Conservation (phyloP, 495 filamentous ascomycete species). For the Aspergillus affinis region DNA sequence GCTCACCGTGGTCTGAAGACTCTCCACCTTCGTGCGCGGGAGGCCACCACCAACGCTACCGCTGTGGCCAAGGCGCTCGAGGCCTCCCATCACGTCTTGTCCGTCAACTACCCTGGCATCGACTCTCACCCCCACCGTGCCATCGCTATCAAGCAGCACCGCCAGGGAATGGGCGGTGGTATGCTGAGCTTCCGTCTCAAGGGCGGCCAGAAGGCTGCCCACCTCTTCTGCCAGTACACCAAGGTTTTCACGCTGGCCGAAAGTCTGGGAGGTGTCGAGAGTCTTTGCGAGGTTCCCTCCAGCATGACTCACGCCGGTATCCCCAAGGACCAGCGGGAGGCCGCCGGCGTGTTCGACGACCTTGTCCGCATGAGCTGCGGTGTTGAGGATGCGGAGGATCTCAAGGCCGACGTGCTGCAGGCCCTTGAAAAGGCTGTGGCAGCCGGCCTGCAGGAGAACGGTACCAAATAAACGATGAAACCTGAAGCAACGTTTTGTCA, state of each 20-base stretch:
- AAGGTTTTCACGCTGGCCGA: slow-evolving; percentile 92
- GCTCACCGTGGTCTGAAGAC: slow-evolving; percentile 98
- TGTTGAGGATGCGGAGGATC: slow-evolving; percentile 86
- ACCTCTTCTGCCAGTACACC: slow-evolving; percentile 87
- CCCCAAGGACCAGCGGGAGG: slow-evolving; percentile 83
- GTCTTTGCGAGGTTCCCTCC: slow-evolving; percentile 83
- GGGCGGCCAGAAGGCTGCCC: slow-evolving; percentile 83
- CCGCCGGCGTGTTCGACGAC: slow-evolving; percentile 93
- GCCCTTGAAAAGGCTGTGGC: slow-evolving; percentile 75
- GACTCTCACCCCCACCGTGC: slow-evolving; percentile 80
- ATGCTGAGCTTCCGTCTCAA: slow-evolving; percentile 96
- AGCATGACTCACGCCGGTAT: slow-evolving; percentile 98
- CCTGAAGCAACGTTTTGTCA: background rate
- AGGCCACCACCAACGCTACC: slow-evolving; percentile 79
- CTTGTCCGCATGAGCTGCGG: slow-evolving; percentile 93
- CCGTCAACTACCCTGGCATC: slow-evolving; percentile 94
- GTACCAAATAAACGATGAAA: slow-evolving; percentile 19
- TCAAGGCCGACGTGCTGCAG: slow-evolving; percentile 78
- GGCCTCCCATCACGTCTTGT: slow-evolving; percentile 74
- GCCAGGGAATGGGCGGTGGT: slow-evolving; percentile 90
- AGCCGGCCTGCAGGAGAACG: slow-evolving; percentile 23
- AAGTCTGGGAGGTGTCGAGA: slow-evolving; percentile 90
- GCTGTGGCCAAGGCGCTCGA: slow-evolving; percentile 75
- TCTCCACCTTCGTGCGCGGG: slow-evolving; percentile 84
- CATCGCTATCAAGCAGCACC: slow-evolving; percentile 87